Evolutionary conservation across 106 monocot genomes (phyloP).

Genomic region (Dendrobium catenatum): DNA sequence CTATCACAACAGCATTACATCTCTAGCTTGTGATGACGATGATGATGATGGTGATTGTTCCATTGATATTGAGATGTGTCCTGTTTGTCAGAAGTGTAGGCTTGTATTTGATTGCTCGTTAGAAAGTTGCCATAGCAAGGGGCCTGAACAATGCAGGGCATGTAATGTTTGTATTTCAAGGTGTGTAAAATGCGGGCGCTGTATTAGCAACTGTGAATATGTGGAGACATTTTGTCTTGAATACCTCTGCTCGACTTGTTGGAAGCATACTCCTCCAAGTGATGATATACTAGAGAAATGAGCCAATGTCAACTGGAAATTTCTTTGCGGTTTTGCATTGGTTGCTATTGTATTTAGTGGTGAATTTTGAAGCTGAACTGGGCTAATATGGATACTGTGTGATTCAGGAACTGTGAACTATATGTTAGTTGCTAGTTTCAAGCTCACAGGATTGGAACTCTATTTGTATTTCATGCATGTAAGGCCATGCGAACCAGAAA

Average conservation of each 20-base stretch:
- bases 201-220: conserved; percentile 39
- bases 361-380: too few relatives aligned
- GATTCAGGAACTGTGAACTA: too few relatives aligned
- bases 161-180: conserved; percentile 45
- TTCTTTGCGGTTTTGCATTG: background rate
- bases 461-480: background rate
- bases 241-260: conserved; percentile 37
- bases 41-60: conserved; percentile 22
- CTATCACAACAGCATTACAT: conserved; percentile 24
- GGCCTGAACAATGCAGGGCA: conserved; percentile 27
- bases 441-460: too few relatives aligned
- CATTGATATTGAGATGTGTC: conserved; percentile 57
- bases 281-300: background rate
- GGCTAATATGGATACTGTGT: too few relatives aligned
- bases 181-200: conserved; percentile 54
- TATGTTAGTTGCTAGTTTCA: too few relatives aligned
- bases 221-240: conserved; percentile 46
- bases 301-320: background rate
- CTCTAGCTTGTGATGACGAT: conserved; percentile 21
- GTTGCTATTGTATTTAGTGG: background rate
- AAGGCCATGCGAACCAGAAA: background rate
- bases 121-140: conserved; percentile 23
- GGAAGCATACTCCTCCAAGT: background rate
- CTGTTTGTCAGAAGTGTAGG: conserved; percentile 33
- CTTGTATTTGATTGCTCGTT: conserved; percentile 54